Evolutionary conservation across 1,139 yeast genomes (phyloP), one percentile per base, ranked within the genome.

Genomic region (Yamadazyma conglobata): DNA sequence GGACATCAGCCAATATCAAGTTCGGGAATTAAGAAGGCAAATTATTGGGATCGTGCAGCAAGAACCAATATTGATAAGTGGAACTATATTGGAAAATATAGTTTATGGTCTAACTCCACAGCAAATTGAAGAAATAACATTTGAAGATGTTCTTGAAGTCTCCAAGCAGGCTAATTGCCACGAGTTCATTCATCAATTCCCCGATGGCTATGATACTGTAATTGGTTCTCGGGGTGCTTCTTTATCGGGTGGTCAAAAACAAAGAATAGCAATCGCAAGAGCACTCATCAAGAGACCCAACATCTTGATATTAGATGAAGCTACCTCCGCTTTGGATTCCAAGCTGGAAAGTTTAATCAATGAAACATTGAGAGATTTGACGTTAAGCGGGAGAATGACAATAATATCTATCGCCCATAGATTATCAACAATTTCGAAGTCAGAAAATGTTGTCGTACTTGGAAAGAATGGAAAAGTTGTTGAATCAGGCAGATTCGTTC

Each of bases 331-430:
- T 0, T 59, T 83, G 32, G 93, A 83, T 51, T 75, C 89, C 6
- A 79, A 78, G 45, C 77, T 81, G 53, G 94, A 84, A 50, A 68
- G 70, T 38, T 64, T 76, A 15, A 77, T 84, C 36, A 83, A 81
- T 31, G 77, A 74, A 37, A 72, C 82, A 0, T 56, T 79, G 37
- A 56, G 72, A 38, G 69, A 74, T 38, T 73, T 82, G 32, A 63
- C 70, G 1, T 43, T 56, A 3, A 60, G 64, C 15, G 77, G 81
- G 24, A 85, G 84, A 19, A 69, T 85, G 60, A 87, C 96, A 1
- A 88, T 94, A 1, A 82, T 88, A 20, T 87, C 94, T 23, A 85
- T 89, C 50, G 97, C 97, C 1, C 97, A 88, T 57, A 70, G 96
- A 47, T 72, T 89, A 32, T 85, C 91, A 11, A 83, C 96, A 8